Conservation (phyloP, 768 basidiomycete species). For the Lactifluus pinguis region DNA sequence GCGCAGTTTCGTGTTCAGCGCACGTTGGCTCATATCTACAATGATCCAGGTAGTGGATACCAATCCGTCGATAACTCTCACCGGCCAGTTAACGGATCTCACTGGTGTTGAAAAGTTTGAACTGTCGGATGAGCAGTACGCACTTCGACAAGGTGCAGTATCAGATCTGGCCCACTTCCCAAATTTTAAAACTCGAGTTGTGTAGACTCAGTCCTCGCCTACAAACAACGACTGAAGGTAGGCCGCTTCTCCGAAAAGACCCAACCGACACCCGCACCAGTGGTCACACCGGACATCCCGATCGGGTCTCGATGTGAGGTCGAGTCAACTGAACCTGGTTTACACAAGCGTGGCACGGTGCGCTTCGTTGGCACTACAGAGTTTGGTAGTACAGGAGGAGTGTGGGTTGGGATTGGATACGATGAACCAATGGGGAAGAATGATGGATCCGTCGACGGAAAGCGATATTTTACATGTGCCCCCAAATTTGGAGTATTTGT, state of each 20-base stretch:
- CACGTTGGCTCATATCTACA: not conserved
- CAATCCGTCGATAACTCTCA: slow-evolving; percentile 65
- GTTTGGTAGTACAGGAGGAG: slow-evolving; percentile 54
- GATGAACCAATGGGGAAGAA: slow-evolving; percentile 96
- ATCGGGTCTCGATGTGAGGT: slow-evolving; percentile 80
- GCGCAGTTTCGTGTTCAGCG: not conserved
- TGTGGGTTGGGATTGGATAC: slow-evolving; percentile 91
- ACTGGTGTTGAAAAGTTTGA: slow-evolving; percentile 91
- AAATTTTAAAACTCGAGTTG: not conserved
- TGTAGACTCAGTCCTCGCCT: slow-evolving; percentile 80
- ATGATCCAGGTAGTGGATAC: slow-evolving; percentile 54
- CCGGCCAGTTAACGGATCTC: slow-evolving; percentile 79
- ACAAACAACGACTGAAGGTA: slow-evolving; percentile 78
- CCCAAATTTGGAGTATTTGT: slow-evolving; percentile 82
- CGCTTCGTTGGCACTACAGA: slow-evolving; percentile 75
- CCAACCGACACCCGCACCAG: slow-evolving; percentile 26
- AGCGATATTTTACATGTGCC: slow-evolving; percentile 74
- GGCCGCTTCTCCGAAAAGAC: slow-evolving; percentile 73
- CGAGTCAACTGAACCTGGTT: slow-evolving; percentile 54
- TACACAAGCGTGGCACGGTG: slow-evolving; percentile 76
- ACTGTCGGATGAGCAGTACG: slow-evolving; percentile 74
- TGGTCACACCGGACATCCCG: slow-evolving; percentile 38
- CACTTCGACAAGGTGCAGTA: slow-evolving; percentile 57
- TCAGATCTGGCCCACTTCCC: not conserved
- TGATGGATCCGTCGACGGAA: slow-evolving; percentile 86